phyloP scores from a whole-genome alignment of 2,329 filamentous ascomycete species.

The Gremmenia infestans region DNA sequence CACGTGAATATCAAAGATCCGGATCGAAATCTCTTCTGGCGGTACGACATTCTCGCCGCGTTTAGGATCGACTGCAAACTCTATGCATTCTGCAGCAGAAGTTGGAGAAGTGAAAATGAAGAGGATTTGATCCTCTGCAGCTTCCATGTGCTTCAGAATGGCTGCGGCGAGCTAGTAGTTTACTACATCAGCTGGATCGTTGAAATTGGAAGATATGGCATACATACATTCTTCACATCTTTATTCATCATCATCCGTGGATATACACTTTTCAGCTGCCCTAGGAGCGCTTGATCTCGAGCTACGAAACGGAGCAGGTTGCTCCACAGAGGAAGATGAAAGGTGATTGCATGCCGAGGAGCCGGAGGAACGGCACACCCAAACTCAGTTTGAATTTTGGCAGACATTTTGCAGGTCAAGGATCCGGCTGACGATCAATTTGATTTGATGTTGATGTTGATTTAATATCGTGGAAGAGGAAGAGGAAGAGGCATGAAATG shows the following conservation, averaged over 20 bases:
- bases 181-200: neutral
- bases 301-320: slow-evolving; percentile 13
- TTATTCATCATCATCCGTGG: slow-evolving; percentile 20
- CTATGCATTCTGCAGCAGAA: slow-evolving; percentile 16
- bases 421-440: neutral
- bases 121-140: slow-evolving; percentile 7
- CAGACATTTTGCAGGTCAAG: slow-evolving; percentile 7
- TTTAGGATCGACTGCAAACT: slow-evolving; percentile 11
- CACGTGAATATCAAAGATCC: slow-evolving; percentile 16
- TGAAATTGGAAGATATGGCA: neutral
- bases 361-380: slow-evolving; percentile 20
- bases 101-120: slow-evolving; percentile 15
- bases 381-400: slow-evolving; percentile 14
- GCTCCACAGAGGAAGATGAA: slow-evolving; percentile 22
- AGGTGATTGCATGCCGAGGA: slow-evolving; percentile 24
- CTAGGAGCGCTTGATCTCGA: slow-evolving; percentile 13
- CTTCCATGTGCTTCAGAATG: slow-evolving; percentile 7
- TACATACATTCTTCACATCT: slow-evolving; percentile 20
- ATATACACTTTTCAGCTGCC: slow-evolving; percentile 19
- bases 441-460: neutral
- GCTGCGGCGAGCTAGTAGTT: slow-evolving; percentile 4
- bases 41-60: slow-evolving; percentile 9
- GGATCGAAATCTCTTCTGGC: slow-evolving; percentile 13
- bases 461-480: too few relatives aligned
- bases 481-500: too few relatives aligned